These are phyloP conservation scores for Irpex sp. DNA, from an alignment of 1,284 basidiomycete species.

Conservation along the genomic window DNA sequence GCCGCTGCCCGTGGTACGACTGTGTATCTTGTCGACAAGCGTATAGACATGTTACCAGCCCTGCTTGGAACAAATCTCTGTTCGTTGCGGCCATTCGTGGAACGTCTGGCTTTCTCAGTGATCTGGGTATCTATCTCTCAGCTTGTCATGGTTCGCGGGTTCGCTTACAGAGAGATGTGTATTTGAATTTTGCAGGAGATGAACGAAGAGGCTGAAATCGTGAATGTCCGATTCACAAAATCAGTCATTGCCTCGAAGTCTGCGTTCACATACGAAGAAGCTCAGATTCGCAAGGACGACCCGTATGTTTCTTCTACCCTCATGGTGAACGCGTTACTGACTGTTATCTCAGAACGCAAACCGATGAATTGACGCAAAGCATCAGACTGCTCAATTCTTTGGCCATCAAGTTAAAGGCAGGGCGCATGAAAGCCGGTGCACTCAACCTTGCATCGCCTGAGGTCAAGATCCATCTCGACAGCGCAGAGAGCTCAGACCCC, in stretches of 20 bases:
- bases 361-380: slow-evolving; percentile 83
- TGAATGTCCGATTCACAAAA: slow-evolving; percentile 90
- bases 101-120: slow-evolving; percentile 92
- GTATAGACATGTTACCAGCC: slow-evolving; percentile 97
- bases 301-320: slow-evolving; percentile 2
- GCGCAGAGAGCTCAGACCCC: slow-evolving; percentile 89
- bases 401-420: slow-evolving; percentile 83
- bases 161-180: not conserved
- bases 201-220: slow-evolving; percentile 82
- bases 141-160: not conserved
- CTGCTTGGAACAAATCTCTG: slow-evolving; percentile 96
- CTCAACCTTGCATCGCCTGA: slow-evolving; percentile 97
- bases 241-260: slow-evolving; percentile 96
- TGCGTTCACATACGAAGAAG: slow-evolving; percentile 97
- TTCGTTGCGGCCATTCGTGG: slow-evolving; percentile 90
- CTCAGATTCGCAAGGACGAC: slow-evolving; percentile 76
- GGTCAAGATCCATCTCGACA: slow-evolving; percentile 95
- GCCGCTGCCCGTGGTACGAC: slow-evolving; percentile 96
- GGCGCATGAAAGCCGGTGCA: slow-evolving; percentile 91
- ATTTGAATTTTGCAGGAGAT: slow-evolving; percentile 65
- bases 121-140: slow-evolving; percentile 71
- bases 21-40: slow-evolving; percentile 97
- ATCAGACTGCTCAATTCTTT: slow-evolving; percentile 90
- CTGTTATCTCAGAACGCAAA: slow-evolving; percentile 52
- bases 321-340: not conserved